phyloP scores from a whole-genome alignment of 495 filamentous ascomycete genomes.

The Aspergillus conjunctus region DNA sequence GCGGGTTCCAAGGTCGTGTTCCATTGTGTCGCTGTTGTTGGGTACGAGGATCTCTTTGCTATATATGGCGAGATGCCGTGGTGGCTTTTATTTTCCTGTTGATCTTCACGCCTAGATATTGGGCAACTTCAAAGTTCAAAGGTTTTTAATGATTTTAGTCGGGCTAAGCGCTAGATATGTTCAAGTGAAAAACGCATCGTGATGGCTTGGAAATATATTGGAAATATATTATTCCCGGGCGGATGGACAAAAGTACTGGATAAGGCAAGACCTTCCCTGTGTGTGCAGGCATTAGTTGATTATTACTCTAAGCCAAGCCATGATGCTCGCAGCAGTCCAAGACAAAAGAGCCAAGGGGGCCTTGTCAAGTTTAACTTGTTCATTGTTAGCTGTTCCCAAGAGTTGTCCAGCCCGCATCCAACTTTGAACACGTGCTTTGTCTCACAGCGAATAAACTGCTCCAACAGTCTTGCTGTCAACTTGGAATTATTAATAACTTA shows the following conservation, averaged over 20 bases:
- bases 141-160: no score
- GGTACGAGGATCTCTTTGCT: not conserved
- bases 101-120: no score
- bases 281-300: not conserved
- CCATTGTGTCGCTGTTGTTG: not conserved
- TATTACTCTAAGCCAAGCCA: not conserved
- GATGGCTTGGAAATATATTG: not conserved
- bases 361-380: not conserved
- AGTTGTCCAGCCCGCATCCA: constrained; percentile 12
- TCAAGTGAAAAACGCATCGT: no score
- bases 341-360: not conserved
- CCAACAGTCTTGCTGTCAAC: not conserved
- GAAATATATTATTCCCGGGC: not conserved
- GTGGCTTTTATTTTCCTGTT: not conserved
- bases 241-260: not conserved
- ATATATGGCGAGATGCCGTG: not conserved
- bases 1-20: not conserved
- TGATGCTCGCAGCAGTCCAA: not conserved
- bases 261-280: not conserved
- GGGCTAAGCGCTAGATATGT: no score
- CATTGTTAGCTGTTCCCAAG: not conserved
- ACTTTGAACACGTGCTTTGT: constrained; percentile 11
- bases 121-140: no score
- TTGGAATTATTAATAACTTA: not conserved
- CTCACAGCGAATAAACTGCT: not conserved